Conservation (phyloP, 148 eudicot species). For the Rhododendron mucronatum region DNA sequence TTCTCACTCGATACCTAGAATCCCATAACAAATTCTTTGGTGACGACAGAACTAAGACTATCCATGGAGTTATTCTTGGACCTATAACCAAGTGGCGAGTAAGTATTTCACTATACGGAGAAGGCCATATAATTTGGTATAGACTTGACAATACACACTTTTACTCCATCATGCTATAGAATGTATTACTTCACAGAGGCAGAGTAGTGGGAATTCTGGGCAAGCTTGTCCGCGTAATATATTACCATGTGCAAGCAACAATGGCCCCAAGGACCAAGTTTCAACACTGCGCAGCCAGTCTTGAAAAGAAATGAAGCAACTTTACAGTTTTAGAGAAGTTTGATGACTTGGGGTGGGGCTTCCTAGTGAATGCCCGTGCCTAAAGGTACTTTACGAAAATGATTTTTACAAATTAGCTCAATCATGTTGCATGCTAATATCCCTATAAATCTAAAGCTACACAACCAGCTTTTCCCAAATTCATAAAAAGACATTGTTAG, state of each 20-base stretch:
- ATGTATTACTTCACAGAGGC: background rate
- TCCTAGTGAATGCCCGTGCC: background rate
- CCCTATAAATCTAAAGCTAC: too few relatives aligned
- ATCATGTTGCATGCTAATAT: too few relatives aligned
- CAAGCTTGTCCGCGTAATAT: background rate
- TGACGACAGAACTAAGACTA: background rate
- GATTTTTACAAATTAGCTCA: too few relatives aligned
- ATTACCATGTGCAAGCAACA: background rate
- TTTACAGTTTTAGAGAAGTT: background rate
- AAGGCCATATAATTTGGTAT: background rate
- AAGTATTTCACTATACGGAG: background rate
- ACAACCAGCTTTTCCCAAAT: too few relatives aligned
- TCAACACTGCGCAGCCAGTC: background rate
- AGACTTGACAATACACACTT: background rate
- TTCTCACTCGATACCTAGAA: background rate
- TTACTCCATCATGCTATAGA: background rate
- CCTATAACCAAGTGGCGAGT: background rate
- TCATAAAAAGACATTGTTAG: too few relatives aligned
- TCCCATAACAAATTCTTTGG: background rate
- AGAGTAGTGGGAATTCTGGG: background rate
- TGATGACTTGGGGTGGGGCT: background rate
- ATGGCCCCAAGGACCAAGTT: background rate
- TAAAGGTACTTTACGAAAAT: too few relatives aligned
- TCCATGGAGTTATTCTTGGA: background rate
- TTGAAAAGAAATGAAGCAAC: background rate